A percentile compares a stretch with the other conserved stretches of the same genome.
Conservation (phyloP, 192 early-diverging fungal species). For the Mortierella antarctica region DNA sequence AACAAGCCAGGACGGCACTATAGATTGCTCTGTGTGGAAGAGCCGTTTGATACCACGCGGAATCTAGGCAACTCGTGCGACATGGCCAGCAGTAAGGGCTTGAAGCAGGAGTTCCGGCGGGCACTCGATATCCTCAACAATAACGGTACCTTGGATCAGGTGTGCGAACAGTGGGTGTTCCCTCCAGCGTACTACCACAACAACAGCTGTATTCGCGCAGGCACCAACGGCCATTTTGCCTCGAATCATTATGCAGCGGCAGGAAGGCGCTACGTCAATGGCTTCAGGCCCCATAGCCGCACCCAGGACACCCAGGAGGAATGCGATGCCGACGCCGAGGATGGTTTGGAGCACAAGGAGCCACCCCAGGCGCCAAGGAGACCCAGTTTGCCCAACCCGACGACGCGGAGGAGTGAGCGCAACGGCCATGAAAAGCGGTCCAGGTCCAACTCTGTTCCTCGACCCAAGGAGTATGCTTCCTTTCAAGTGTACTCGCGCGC, state of each 20-base stretch:
- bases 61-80: slow-evolving; percentile 95
- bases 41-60: slow-evolving; percentile 88
- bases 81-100: slow-evolving; percentile 76
- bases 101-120: slow-evolving; percentile 84
- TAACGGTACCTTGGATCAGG: slow-evolving; percentile 52
- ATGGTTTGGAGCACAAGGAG: background rate
- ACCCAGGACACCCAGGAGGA: background rate
- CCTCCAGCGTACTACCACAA: slow-evolving; percentile 41
- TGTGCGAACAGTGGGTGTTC: slow-evolving; percentile 68
- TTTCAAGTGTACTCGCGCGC: background rate
- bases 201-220: slow-evolving; percentile 9
- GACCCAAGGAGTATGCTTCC: background rate
- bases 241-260: slow-evolving; percentile 16
- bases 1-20: slow-evolving; percentile 73
- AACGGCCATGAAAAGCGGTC: slow-evolving; percentile 6
- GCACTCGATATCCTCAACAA: slow-evolving; percentile 72
- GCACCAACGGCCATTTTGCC: slow-evolving; percentile 6
- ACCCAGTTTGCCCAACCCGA: background rate
- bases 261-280: slow-evolving; percentile 34
- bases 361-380: background rate
- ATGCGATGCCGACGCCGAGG: background rate
- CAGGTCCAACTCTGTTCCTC: slow-evolving; percentile 7
- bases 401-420: background rate
- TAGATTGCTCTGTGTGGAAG: slow-evolving; percentile 88
- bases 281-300: background rate